A percentile compares a stretch with the other conserved stretches of the same genome.
Conservation (phyloP, 176 grass and related monocot genomes). For the Oryza australiensis region DNA sequence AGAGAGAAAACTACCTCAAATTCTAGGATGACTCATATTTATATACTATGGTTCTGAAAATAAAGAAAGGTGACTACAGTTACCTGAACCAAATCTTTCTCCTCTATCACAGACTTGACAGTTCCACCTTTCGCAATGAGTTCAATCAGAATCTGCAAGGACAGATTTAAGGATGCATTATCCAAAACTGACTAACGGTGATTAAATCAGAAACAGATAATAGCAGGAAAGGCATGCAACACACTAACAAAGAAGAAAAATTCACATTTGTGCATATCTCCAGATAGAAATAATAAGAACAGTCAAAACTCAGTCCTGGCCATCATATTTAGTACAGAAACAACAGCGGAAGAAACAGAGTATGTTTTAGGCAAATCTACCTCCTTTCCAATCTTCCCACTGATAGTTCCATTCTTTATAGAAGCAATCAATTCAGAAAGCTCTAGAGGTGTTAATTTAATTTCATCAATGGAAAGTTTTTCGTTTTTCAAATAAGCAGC, state of each 20-base stretch:
- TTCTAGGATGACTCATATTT: no score
- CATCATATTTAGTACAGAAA: neutral
- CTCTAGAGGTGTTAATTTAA: constrained; percentile 84
- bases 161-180: constrained; percentile 7
- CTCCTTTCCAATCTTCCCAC: constrained; percentile 97
- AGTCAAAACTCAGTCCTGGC: neutral
- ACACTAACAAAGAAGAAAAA: neutral
- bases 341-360: neutral
- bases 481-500: constrained; percentile 93
- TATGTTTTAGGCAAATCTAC: constrained; percentile 33
- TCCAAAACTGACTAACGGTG: neutral
- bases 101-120: constrained; percentile 77
- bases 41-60: neutral
- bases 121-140: constrained; percentile 83
- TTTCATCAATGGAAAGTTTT: constrained; percentile 68
- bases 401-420: constrained; percentile 89
- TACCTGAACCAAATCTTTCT: constrained; percentile 97
- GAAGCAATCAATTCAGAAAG: constrained; percentile 72
- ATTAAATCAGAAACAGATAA: neutral
- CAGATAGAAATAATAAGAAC: neutral
- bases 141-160: constrained; percentile 69
- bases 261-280: constrained; percentile 1
- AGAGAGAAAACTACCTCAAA: no score
- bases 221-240: neutral
- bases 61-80: constrained; percentile 18